These are phyloP conservation scores for Wickerhamiella musiphila DNA, from an alignment of 805 yeast genomes.

Conservation along the genomic window DNA sequence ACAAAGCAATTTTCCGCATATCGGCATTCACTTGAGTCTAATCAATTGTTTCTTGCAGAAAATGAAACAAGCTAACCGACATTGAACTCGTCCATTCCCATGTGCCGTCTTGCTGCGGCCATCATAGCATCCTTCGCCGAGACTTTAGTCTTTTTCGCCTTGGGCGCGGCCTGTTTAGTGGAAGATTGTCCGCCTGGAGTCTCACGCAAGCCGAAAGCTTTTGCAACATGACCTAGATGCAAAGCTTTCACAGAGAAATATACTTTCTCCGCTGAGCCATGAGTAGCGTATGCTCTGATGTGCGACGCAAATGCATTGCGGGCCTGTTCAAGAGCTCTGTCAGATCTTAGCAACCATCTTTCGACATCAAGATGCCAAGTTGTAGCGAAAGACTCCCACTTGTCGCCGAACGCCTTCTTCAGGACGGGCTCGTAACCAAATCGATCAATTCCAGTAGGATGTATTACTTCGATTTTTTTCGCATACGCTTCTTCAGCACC, in stretches of 20 bases:
- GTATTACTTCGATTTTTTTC: slow-evolving; percentile 40
- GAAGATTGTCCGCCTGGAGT: slow-evolving; percentile 47
- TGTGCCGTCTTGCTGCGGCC: slow-evolving; percentile 12
- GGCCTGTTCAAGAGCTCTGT: slow-evolving; percentile 43
- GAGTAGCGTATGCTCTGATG: slow-evolving; percentile 91
- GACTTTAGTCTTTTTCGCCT: slow-evolving; percentile 7
- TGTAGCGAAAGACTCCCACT: slow-evolving; percentile 89
- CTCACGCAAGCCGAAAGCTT: slow-evolving; percentile 85
- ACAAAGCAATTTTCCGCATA: neutral
- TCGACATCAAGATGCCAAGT: slow-evolving; percentile 89
- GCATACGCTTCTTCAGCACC: slow-evolving; percentile 77
- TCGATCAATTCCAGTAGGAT: slow-evolving; percentile 36
- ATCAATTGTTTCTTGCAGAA: neutral
- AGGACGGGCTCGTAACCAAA: slow-evolving; percentile 27
- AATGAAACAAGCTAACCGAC: slow-evolving; percentile 5
- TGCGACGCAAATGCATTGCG: slow-evolving; percentile 74
- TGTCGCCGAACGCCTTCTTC: slow-evolving; percentile 23
- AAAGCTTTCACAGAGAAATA: slow-evolving; percentile 65
- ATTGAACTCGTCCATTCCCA: slow-evolving; percentile 13
- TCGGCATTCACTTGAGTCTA: no score
- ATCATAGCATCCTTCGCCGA: slow-evolving; percentile 12
- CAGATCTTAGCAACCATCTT: slow-evolving; percentile 66
- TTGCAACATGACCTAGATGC: slow-evolving; percentile 93
- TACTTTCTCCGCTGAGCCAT: slow-evolving; percentile 59
- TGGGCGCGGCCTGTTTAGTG: slow-evolving; percentile 2